Evolutionary conservation across 257 asterid species (phyloP), one percentile per base, ranked within the genome.

Genomic region (Plantago elongata): DNA sequence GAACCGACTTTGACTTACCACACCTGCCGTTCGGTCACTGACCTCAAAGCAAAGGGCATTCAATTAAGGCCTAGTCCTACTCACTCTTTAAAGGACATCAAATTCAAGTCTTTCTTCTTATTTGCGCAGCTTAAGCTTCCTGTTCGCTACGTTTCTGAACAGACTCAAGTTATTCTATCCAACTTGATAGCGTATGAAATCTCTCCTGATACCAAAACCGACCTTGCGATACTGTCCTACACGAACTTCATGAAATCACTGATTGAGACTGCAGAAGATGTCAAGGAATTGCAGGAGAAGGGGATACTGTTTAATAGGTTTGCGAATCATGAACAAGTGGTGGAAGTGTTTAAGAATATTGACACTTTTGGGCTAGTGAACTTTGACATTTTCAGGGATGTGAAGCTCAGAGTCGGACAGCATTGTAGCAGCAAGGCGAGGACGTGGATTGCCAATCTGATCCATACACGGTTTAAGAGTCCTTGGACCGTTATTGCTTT

Each of bases 401-500:
- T 65, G 13, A 74, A 65, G 16, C 61, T 54, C 34, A 51, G 40
- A 37, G 65, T 74, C 46, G 62, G 52, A 34, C 66, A 48, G 46
- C 75, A 69, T 34, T 74, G 68, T 34, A 29, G 68, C 27, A 69
- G 58, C 50, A 69, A 43, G 63, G 75, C 69, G 0, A 65, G 56
- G 71, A 74, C 79, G 14, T 74, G 75, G 79, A 34, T 69, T 4
- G 79, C 79, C 12, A 58, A 65, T 57, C 55, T 74, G 13, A 48
- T 47, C 17, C 66, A 69, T 56, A 74, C 62, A 34, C 63, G 71
- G 40, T 60, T 74, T 58, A 43, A 69, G 12, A 69, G 42, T 62
- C 79, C 75, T 16, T 74, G 75, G 79, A 69, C 79, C 54, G 66
- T 57, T 27, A 16, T 66, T n/a, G 79, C 69, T 10, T 69, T 74